Conservation (phyloP, 148 eudicot species). For the Spergularia marina region DNA sequence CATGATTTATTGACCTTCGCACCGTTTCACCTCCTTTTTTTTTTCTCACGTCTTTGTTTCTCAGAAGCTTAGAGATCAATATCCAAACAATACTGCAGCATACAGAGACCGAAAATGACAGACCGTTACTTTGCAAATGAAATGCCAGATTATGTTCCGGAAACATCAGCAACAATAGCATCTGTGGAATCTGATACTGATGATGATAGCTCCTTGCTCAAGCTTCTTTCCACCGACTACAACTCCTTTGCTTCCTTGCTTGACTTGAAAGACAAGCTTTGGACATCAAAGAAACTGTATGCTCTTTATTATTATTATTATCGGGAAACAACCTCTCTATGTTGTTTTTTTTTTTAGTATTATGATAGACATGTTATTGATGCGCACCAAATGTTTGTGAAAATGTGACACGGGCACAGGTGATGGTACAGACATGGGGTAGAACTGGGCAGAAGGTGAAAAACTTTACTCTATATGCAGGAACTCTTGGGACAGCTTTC, state of each 20-base stretch:
- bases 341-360: neutral
- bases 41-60: too few relatives aligned
- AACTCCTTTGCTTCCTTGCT: conserved; percentile 16
- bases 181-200: neutral
- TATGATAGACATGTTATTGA: neutral
- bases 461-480: conserved; percentile 48
- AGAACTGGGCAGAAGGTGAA: conserved; percentile 25
- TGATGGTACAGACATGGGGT: conserved; percentile 55
- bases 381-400: conserved; percentile 19
- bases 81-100: too few relatives aligned
- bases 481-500: conserved; percentile 63
- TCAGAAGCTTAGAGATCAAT: too few relatives aligned
- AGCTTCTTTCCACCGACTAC: conserved; percentile 20
- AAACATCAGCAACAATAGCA: neutral
- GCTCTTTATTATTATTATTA: too few relatives aligned
- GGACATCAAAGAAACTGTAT: conserved; percentile 19
- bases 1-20: too few relatives aligned
- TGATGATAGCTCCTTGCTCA: neutral
- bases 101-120: neutral
- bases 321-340: neutral
- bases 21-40: too few relatives aligned
- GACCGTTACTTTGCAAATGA: conserved; percentile 18
- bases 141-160: conserved; percentile 14
- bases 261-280: conserved; percentile 15
- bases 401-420: conserved; percentile 29